phyloP scores from a whole-genome alignment of 768 basidiomycete genomes.

The Fomitopsis pulvina region DNA sequence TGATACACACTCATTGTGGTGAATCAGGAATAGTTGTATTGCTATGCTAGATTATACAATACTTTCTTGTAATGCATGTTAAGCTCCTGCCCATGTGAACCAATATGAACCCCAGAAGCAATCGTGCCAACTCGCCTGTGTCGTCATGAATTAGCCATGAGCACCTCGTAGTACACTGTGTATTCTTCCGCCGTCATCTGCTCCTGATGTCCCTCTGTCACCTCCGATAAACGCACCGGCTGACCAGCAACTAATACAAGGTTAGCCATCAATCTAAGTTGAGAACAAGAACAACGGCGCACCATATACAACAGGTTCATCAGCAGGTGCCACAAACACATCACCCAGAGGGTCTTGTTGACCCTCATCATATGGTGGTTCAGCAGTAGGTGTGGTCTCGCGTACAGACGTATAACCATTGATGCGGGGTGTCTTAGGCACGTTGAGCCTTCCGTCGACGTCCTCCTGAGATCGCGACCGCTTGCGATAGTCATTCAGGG shows the following conservation, averaged over 20 bases:
- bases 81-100: background rate
- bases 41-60: background rate
- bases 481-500: conserved; percentile 67
- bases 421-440: conserved; percentile 16
- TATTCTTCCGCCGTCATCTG: conserved; percentile 94
- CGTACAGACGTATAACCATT: conserved; percentile 13
- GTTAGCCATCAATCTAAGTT: background rate
- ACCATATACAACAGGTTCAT: conserved; percentile 71
- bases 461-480: conserved; percentile 60
- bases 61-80: background rate
- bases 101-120: background rate
- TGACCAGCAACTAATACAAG: conserved; percentile 64
- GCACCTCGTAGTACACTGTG: conserved; percentile 66
- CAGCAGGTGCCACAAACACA: conserved; percentile 18
- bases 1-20: background rate
- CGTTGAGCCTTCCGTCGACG: conserved; percentile 15
- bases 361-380: background rate
- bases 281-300: conserved; percentile 16
- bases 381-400: conserved; percentile 1
- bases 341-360: background rate
- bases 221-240: conserved; percentile 64
- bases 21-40: background rate
- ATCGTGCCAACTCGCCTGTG: background rate
- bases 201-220: conserved; percentile 91
- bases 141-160: conserved; percentile 3